Percentiles rank a stretch among this genome's conserved stretches.
Evolutionary conservation across 805 yeast species (phyloP).

Genomic region (Wickerhamomyces queroliae): DNA sequence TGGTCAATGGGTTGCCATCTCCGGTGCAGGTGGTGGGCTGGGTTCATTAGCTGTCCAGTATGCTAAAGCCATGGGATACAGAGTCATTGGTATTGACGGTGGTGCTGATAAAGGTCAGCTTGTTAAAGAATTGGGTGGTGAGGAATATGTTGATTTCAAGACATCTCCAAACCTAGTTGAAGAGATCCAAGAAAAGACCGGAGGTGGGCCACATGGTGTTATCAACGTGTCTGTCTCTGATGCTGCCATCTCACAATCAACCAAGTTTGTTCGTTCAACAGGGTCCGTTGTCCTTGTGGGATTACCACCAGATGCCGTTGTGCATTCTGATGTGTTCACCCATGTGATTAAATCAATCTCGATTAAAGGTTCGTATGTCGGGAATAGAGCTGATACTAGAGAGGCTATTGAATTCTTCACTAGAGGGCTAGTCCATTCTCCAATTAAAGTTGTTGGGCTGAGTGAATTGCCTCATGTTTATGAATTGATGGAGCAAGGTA

Average conservation of each 20-base stretch:
- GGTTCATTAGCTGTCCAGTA: slow-evolving; percentile 70
- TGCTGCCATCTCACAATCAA: slow-evolving; percentile 38
- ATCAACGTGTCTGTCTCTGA: slow-evolving; percentile 54
- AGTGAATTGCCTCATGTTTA: slow-evolving; percentile 42
- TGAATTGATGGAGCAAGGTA: slow-evolving; percentile 51
- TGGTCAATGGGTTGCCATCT: slow-evolving; percentile 65
- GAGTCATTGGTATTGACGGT: slow-evolving; percentile 65
- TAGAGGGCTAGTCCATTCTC: slow-evolving; percentile 46
- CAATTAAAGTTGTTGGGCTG: slow-evolving; percentile 50
- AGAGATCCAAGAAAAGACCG: slow-evolving; percentile 37
- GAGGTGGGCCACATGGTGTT: slow-evolving; percentile 63
- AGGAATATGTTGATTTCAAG: slow-evolving; percentile 48
- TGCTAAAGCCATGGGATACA: slow-evolving; percentile 67
- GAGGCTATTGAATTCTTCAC: slow-evolving; percentile 52
- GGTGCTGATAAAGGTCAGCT: slow-evolving; percentile 58
- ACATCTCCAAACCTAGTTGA: slow-evolving; percentile 39
- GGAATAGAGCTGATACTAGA: slow-evolving; percentile 54
- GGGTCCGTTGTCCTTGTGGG: slow-evolving; percentile 55
- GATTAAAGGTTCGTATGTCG: slow-evolving; percentile 53
- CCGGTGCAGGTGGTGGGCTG: slow-evolving; percentile 77
- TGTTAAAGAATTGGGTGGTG: slow-evolving; percentile 52
- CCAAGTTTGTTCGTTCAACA: slow-evolving; percentile 43
- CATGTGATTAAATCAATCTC: slow-evolving; percentile 44
- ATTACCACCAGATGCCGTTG: slow-evolving; percentile 50
- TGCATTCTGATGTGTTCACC: slow-evolving; percentile 39